Percentiles rank a stretch among this genome's conserved stretches.
phyloP scores from a whole-genome alignment of 495 filamentous ascomycete species.

The Talaromyces trachyspermus region DNA sequence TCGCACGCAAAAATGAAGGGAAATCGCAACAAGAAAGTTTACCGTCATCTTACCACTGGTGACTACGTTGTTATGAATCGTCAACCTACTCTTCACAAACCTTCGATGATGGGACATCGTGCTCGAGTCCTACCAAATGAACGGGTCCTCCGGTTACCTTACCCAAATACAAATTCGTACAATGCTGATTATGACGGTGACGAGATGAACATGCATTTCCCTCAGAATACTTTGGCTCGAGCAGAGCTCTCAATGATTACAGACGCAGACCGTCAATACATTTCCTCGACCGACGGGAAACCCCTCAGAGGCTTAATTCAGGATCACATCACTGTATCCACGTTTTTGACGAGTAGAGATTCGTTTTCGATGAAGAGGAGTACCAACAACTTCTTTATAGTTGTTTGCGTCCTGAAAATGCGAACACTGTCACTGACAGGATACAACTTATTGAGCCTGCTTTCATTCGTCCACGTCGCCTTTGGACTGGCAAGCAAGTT shows the following conservation, averaged over 20 bases:
- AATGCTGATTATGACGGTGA: constrained; percentile 99
- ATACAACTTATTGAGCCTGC: constrained; percentile 76
- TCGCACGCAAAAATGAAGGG: constrained; percentile 67
- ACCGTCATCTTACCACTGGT: constrained; percentile 90
- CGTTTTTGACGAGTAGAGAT: constrained; percentile 84
- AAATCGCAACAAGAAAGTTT: constrained; percentile 88
- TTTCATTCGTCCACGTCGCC: constrained; percentile 66
- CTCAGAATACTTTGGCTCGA: constrained; percentile 90
- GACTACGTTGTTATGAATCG: constrained; percentile 99
- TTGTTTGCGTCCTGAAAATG: constrained; percentile 81
- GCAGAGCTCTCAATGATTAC: constrained; percentile 87
- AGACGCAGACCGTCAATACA: constrained; percentile 95
- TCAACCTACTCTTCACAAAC: constrained; percentile 98
- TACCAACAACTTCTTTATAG: constrained; percentile 90
- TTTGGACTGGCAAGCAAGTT: constrained; percentile 98
- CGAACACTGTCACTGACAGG: constrained; percentile 61
- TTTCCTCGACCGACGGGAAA: constrained; percentile 88
- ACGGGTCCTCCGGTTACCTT: constrained; percentile 98
- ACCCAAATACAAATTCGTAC: constrained; percentile 97
- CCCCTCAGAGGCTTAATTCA: constrained; percentile 95
- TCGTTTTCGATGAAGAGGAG: constrained; percentile 84
- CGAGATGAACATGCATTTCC: constrained; percentile 99
- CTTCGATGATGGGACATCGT: constrained; percentile 98
- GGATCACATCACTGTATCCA: constrained; percentile 94
- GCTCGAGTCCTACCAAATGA: constrained; percentile 88